Evolutionary conservation across 306 rosid genomes (phyloP).

Genomic region (Bauhinia variegata): DNA sequence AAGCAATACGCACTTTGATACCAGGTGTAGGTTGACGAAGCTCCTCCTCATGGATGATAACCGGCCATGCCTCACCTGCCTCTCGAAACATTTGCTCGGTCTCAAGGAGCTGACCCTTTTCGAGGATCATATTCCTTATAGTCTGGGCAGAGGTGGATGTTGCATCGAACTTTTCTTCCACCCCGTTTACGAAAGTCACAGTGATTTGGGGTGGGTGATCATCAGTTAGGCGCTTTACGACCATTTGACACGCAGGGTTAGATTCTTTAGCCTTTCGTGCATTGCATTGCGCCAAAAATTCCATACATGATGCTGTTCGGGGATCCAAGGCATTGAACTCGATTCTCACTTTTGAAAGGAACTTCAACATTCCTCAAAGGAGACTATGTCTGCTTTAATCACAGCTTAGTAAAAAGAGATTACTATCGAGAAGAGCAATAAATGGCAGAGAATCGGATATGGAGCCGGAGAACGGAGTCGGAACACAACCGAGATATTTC

Average conservation of each 20-base stretch:
- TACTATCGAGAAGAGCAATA: neutral
- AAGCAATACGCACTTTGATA: slow-evolving; percentile 58
- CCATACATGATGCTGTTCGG: slow-evolving; percentile 87
- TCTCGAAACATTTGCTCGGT: slow-evolving; percentile 84
- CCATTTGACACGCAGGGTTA: slow-evolving; percentile 75
- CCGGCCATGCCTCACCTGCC: slow-evolving; percentile 91
- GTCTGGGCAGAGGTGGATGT: slow-evolving; percentile 71
- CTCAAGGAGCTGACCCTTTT: slow-evolving; percentile 73
- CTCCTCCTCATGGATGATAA: slow-evolving; percentile 71
- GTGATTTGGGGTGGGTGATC: slow-evolving; percentile 81
- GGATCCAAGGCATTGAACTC: slow-evolving; percentile 95
- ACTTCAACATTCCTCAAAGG: slow-evolving; percentile 65
- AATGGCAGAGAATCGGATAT: no score
- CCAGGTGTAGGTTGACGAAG: slow-evolving; percentile 56
- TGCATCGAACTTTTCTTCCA: slow-evolving; percentile 79
- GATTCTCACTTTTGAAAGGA: slow-evolving; percentile 75
- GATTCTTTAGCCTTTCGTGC: slow-evolving; percentile 88
- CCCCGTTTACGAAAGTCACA: slow-evolving; percentile 84
- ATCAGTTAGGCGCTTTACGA: slow-evolving; percentile 81
- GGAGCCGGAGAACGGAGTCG: neutral
- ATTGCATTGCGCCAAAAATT: slow-evolving; percentile 92
- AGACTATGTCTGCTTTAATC: no score
- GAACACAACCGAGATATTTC: neutral
- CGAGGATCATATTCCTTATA: slow-evolving; percentile 75
- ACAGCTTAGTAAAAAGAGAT: neutral